phyloP scores from a whole-genome alignment of 2,329 filamentous ascomycete genomes.

The Aspergillus fijiensis region DNA sequence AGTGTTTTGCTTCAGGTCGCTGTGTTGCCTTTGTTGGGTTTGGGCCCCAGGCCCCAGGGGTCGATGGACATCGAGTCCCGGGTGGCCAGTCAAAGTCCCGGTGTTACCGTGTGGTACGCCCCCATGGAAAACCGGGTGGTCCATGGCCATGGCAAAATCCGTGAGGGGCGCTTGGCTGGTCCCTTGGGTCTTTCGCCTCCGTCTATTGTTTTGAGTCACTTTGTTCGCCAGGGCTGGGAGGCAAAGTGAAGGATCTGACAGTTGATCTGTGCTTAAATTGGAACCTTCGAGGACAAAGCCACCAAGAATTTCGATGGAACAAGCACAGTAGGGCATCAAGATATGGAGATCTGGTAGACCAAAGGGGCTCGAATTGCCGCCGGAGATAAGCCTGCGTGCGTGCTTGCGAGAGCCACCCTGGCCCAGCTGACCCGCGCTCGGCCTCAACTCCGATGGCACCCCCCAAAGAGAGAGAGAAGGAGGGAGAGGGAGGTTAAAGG shows the following conservation, averaged over 20 bases:
- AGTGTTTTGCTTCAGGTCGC: neutral
- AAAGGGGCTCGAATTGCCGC: neutral
- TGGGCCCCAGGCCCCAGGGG: neutral
- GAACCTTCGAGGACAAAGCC: neutral
- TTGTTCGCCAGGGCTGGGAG: neutral
- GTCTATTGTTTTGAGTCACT: constrained; percentile 1
- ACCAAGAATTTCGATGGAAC: neutral
- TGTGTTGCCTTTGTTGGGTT: neutral
- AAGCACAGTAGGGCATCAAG: neutral
- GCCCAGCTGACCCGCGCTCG: constrained; percentile 3
- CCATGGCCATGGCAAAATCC: constrained; percentile 5
- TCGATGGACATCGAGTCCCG: neutral
- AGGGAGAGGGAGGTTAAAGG: neutral
- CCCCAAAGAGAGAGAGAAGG: neutral
- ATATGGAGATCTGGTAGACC: neutral
- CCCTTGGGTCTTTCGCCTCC: constrained; percentile 5
- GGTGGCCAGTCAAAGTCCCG: constrained; percentile 5
- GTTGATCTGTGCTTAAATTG: neutral
- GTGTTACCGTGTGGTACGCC: constrained; percentile 7
- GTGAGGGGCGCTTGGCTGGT: constrained; percentile 3
- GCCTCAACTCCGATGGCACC: constrained; percentile 5
- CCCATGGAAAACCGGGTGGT: neutral
- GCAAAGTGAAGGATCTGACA: neutral
- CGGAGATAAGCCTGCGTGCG: neutral
- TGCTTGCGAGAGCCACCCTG: neutral